Conservation (phyloP, 2,329 filamentous ascomycete genomes). For the Lachnellula hyalina region DNA sequence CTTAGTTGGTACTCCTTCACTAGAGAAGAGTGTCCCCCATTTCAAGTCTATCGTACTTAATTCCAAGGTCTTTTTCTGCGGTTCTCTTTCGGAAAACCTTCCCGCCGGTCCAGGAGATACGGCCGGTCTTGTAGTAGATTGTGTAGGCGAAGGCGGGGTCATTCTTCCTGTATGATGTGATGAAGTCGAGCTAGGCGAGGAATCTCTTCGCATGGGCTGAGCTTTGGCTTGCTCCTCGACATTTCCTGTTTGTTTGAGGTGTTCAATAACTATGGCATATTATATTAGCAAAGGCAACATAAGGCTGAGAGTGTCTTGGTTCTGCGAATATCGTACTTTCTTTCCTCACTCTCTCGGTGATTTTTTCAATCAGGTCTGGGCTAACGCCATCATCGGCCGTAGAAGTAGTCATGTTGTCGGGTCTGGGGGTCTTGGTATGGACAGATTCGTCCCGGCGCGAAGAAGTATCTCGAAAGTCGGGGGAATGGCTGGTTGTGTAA, state of each 20-base stretch:
- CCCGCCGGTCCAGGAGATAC: constrained; percentile 26
- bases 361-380: constrained; percentile 46
- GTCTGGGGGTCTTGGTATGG: constrained; percentile 12
- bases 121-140: constrained; percentile 28
- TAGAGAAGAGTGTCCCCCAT: constrained; percentile 73
- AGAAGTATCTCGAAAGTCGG: constrained; percentile 23
- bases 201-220: constrained; percentile 34
- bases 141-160: constrained; percentile 49
- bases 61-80: constrained; percentile 34
- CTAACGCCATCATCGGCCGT: constrained; percentile 41
- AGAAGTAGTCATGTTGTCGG: constrained; percentile 19
- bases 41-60: constrained; percentile 61
- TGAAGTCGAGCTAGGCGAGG: constrained; percentile 39
- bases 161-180: constrained; percentile 39
- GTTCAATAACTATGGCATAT: constrained; percentile 28
- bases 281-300: constrained; percentile 5
- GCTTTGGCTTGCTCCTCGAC: constrained; percentile 26
- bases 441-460: constrained; percentile 14
- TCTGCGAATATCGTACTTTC: constrained; percentile 35
- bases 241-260: constrained; percentile 31
- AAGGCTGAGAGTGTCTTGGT: constrained; percentile 18
- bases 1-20: constrained; percentile 59
- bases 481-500: constrained; percentile 18
- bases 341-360: constrained; percentile 51
- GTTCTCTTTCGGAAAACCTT: constrained; percentile 24